Evolutionary conservation across 257 asterid genomes (phyloP).

Genomic region (Euphrasia confusa): DNA sequence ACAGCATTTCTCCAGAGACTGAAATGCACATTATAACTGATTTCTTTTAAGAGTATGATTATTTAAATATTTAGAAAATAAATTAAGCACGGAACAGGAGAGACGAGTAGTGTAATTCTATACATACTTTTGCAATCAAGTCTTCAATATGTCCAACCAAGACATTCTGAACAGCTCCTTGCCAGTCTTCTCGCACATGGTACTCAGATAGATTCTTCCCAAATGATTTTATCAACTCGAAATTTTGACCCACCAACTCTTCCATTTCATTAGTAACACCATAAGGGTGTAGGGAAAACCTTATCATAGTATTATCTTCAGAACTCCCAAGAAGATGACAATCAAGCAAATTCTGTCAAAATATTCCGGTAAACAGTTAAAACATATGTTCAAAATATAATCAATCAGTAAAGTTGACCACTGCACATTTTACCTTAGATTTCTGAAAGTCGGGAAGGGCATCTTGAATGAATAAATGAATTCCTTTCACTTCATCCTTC

Average conservation of each 20-base stretch:
- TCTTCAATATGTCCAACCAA: slow-evolving; percentile 56
- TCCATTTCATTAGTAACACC: slow-evolving; percentile 79
- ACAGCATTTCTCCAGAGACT: slow-evolving; percentile 7
- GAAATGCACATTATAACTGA: neutral
- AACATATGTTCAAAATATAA: slow-evolving; percentile 14
- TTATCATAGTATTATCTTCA: slow-evolving; percentile 32
- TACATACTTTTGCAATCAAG: slow-evolving; percentile 50
- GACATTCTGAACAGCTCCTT: slow-evolving; percentile 42
- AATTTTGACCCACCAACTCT: slow-evolving; percentile 48
- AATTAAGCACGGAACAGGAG: slow-evolving; percentile 6
- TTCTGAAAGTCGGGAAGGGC: slow-evolving; percentile 54
- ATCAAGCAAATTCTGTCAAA: slow-evolving; percentile 60
- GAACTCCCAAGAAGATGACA: slow-evolving; percentile 55
- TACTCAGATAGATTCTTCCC: slow-evolving; percentile 43
- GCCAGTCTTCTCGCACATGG: slow-evolving; percentile 30
- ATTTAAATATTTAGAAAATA: neutral
- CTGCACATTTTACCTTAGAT: slow-evolving; percentile 54
- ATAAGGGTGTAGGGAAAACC: slow-evolving; percentile 48
- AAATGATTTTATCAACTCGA: slow-evolving; percentile 43
- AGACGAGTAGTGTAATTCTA: slow-evolving; percentile 6
- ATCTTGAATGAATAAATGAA: slow-evolving; percentile 43
- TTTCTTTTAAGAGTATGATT: neutral
- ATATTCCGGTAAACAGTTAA: slow-evolving; percentile 18
- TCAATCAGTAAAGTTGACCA: neutral
- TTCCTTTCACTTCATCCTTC: slow-evolving; percentile 40